Base-by-base conservation (phyloP, 768 basidiomycete species). In the Auricularia cornea region DNA sequence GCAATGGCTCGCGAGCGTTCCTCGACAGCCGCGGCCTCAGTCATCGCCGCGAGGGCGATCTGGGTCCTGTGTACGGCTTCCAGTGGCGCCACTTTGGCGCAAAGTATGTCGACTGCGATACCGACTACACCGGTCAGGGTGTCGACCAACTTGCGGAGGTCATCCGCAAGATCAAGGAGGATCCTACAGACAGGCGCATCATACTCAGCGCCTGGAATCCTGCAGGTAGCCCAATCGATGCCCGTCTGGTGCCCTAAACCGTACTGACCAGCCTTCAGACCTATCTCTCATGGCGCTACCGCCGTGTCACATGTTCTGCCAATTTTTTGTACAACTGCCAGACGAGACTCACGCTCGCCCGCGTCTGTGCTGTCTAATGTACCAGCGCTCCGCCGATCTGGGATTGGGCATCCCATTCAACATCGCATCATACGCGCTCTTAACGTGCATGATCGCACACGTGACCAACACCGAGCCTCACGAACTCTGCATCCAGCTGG, bases 321-420 rank as follows among this genome's bases (percentile, higher is more conserved):
- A 99, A 72, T 99, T 99, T 81, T 98, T 93, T 78, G 96, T 99
- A 38, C 89, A 93, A 71, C 86, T 96, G 38, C 90, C 96, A 0
- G 75, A 85, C 3, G 67, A 80, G 1, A 68, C 75, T 16, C 69
- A 79, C 20, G 80, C 84, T 1, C 87, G 84, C 67, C 88, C 88
- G 10, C 83, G 83, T 63, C 87, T 98, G 20, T 95, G 93, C 10
- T 98, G 95, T 74, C 81, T 96, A 54, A 94, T 98, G 94, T 98
- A 88, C 78, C 96, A 98, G 71, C 91, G 97, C 57, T 98, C 96
- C 14, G 95, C 95, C 20, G 96, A 99, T 72, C 84, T 98, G 8
- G 96, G 96, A 1, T 90, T 99, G 41, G 96, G 96, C 2, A 92
- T 99, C 59, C 96, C 96, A 0, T 99, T 99, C 84, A 99, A 99